phyloP scores from a whole-genome alignment of 169 alveolate genomes.

The Condylostoma magnum region DNA sequence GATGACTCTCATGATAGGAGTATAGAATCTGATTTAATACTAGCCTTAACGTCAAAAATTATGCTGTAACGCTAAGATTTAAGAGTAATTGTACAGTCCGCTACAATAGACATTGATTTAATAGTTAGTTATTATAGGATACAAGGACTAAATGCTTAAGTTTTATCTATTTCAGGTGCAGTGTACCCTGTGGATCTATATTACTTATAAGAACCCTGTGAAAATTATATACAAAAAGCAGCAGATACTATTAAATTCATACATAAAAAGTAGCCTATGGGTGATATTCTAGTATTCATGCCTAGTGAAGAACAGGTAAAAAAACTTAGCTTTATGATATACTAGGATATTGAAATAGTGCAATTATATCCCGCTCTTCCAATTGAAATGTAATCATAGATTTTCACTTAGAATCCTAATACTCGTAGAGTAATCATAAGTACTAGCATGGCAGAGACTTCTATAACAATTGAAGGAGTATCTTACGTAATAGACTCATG shows the following conservation, averaged over 20 bases:
- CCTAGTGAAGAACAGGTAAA: conserved; percentile 81
- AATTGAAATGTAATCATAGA: neutral
- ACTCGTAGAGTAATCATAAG: conserved; percentile 91
- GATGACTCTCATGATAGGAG: conserved; percentile 67
- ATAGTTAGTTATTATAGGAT: conserved; percentile 70
- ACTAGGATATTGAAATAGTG: conserved; percentile 7
- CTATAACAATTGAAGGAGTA: conserved; percentile 98
- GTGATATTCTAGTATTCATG: conserved; percentile 83
- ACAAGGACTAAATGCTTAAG: conserved; percentile 57
- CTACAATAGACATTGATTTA: conserved; percentile 77
- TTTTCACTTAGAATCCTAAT: conserved; percentile 33
- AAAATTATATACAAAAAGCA: conserved; percentile 81
- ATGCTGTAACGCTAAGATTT: conserved; percentile 52
- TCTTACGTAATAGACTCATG: conserved; percentile 99
- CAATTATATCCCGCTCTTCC: neutral
- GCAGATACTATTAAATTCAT: conserved; percentile 75
- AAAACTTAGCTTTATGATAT: conserved; percentile 70
- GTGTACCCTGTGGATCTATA: conserved; percentile 83
- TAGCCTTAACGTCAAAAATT: neutral
- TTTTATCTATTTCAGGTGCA: conserved; percentile 75
- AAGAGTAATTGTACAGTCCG: conserved; percentile 76
- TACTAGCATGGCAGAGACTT: conserved; percentile 99
- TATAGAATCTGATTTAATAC: conserved; percentile 44
- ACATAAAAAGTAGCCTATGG: conserved; percentile 80
- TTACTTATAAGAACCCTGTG: conserved; percentile 79